Percentiles rank a stretch among this genome's conserved stretches.
Evolutionary conservation across 495 filamentous ascomycete genomes (phyloP).

Genomic region (Aspergillus sclerotioniger): DNA sequence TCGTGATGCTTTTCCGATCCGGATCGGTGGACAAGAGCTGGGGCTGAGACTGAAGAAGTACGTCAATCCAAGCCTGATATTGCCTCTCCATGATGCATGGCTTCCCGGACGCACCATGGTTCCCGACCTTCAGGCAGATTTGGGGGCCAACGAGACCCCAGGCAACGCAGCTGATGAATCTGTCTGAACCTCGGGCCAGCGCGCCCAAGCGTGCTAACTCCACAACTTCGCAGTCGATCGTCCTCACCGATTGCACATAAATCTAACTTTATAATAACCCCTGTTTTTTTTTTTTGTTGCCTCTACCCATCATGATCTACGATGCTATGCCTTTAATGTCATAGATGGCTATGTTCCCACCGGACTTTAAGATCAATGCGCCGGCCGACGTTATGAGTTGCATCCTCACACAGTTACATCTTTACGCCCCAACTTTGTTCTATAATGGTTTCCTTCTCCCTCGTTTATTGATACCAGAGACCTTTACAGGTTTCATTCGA

Average conservation of each 20-base stretch:
- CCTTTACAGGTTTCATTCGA: not conserved
- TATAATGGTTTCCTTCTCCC: not conserved
- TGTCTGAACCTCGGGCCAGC: slow-evolving; percentile 2
- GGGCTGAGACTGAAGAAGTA: slow-evolving; percentile 45
- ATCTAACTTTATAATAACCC: not conserved
- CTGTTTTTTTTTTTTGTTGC: not conserved
- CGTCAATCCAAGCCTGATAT: slow-evolving; percentile 43
- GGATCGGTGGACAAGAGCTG: slow-evolving; percentile 40
- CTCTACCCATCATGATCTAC: slow-evolving; percentile 12
- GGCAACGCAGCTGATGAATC: slow-evolving; percentile 12
- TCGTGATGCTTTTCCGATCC: slow-evolving; percentile 44
- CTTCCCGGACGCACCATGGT: slow-evolving; percentile 31
- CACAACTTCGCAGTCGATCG: not conserved
- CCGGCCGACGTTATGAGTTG: not conserved
- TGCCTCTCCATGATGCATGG: slow-evolving; percentile 48
- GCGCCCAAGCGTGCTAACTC: not conserved
- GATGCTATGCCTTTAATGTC: slow-evolving; percentile 8
- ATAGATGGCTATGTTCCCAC: not conserved
- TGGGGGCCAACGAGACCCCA: slow-evolving; percentile 23
- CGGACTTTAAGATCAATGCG: not conserved
- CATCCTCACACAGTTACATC: not conserved
- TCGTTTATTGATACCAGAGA: not conserved
- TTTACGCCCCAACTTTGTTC: not conserved
- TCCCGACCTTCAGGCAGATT: slow-evolving; percentile 11
- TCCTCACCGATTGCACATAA: slow-evolving; percentile 1